Conservation (phyloP, 148 eudicot genomes). For the Rhododendron griersonianum region DNA sequence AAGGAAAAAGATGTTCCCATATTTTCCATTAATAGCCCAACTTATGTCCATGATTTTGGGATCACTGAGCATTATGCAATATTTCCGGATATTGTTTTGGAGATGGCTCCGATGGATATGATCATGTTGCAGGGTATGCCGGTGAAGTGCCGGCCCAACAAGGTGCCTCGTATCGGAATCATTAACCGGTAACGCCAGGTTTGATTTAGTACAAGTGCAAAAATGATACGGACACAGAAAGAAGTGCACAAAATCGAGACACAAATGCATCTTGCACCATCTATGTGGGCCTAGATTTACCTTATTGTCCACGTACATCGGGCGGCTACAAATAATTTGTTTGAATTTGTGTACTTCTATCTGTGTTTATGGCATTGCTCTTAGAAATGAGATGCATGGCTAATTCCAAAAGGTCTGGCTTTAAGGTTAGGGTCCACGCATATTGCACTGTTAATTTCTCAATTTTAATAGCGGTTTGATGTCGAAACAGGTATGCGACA, state of each 20-base stretch:
- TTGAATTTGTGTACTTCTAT: too few species aligned
- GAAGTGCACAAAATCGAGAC: too few species aligned
- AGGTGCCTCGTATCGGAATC: constrained; percentile 24
- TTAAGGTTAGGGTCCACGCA: too few species aligned
- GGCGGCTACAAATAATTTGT: too few species aligned
- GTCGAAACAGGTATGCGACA: not conserved
- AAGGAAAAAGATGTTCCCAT: constrained; percentile 18
- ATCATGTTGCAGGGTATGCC: constrained; percentile 15
- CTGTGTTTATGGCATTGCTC: too few species aligned
- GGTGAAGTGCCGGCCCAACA: not conserved
- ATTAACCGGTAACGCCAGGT: constrained; percentile 2
- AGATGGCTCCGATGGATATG: constrained; percentile 12
- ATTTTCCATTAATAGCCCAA: constrained; percentile 14
- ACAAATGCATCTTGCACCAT: too few species aligned
- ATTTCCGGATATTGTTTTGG: constrained; percentile 21
- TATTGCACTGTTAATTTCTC: not conserved
- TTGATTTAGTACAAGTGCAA: too few species aligned
- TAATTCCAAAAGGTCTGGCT: too few species aligned
- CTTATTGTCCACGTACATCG: too few species aligned
- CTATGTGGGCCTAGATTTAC: too few species aligned
- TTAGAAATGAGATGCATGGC: too few species aligned
- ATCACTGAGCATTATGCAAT: constrained; percentile 23
- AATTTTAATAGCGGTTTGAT: not conserved
- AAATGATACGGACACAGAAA: too few species aligned
- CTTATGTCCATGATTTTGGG: constrained; percentile 27